These are phyloP conservation scores for Monosporascus sp. DNA, from an alignment of 2,329 filamentous ascomycete species.

Conservation along the genomic window DNA sequence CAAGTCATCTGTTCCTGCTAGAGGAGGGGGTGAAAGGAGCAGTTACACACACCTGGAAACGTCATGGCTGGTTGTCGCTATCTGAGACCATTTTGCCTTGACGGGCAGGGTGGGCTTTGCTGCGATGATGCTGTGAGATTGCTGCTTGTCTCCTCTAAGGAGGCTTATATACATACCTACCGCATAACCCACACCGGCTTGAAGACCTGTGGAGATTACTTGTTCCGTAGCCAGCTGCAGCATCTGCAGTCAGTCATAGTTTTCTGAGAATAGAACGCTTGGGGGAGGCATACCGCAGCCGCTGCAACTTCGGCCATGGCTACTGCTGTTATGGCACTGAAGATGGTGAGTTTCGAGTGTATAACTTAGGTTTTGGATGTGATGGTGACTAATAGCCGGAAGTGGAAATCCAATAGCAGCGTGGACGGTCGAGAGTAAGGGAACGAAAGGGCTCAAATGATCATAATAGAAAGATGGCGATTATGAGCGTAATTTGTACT, in stretches of 20 bases:
- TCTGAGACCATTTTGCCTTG: constrained; percentile 42
- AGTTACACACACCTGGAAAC: constrained; percentile 19
- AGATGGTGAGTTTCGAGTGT: no score
- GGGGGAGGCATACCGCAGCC: neutral
- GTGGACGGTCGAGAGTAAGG: no score
- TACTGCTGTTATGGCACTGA: neutral
- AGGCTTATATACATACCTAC: constrained; percentile 17
- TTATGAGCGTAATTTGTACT: no score
- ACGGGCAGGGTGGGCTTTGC: constrained; percentile 48
- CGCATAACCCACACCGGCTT: constrained; percentile 35
- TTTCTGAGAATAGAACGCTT: neutral
- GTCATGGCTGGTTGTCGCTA: constrained; percentile 31
- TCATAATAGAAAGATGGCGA: no score
- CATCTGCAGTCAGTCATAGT: constrained; percentile 34
- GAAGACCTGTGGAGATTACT: constrained; percentile 33
- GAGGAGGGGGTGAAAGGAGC: neutral
- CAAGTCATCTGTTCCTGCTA: neutral
- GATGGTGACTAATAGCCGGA: no score
- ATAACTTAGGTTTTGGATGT: no score
- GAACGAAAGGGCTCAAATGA: no score
- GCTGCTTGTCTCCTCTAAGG: neutral
- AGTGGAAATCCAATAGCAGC: no score
- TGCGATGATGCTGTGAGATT: neutral
- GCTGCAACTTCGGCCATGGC: neutral
- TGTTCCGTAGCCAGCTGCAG: constrained; percentile 35